phyloP scores from a whole-genome alignment of 2,329 filamentous ascomycete species.

The Emmonsia crescens region DNA sequence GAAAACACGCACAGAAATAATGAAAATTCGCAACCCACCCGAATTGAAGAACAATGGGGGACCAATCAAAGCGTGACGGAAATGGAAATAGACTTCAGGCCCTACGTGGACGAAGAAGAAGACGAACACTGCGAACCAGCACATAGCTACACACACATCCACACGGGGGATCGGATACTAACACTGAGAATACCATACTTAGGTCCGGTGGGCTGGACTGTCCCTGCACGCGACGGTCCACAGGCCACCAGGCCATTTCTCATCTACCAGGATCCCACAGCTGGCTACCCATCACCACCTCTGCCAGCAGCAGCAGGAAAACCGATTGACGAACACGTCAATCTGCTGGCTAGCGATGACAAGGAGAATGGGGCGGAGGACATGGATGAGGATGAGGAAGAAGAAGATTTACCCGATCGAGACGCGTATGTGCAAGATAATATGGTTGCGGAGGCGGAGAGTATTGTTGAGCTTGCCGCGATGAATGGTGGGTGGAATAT shows the following conservation, averaged over 20 bases:
- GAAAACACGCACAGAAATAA: not conserved
- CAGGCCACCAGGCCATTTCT: conserved; percentile 10
- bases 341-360: conserved; percentile 9
- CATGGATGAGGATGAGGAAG: conserved; percentile 1
- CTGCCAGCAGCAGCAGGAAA: not conserved
- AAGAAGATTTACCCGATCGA: not conserved
- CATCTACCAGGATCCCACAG: conserved; percentile 13
- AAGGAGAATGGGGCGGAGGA: conserved; percentile 11
- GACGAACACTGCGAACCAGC: not conserved
- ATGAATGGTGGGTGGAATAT: not conserved
- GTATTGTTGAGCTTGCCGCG: conserved; percentile 3
- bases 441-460: conserved; percentile 6
- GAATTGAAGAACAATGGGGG: not conserved
- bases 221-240: conserved; percentile 5
- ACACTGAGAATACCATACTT: conserved; percentile 8
- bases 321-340: not conserved
- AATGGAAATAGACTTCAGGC: not conserved
- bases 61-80: not conserved
- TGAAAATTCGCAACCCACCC: not conserved
- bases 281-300: not conserved
- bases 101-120: not conserved
- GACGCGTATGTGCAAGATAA: not conserved
- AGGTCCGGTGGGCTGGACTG: conserved; percentile 13
- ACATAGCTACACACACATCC: not conserved
- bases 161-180: not conserved